A percentile compares a stretch with the other conserved stretches of the same genome.
Evolutionary conservation across 805 yeast genomes (phyloP).

Genomic region (Starmerella stellata): DNA sequence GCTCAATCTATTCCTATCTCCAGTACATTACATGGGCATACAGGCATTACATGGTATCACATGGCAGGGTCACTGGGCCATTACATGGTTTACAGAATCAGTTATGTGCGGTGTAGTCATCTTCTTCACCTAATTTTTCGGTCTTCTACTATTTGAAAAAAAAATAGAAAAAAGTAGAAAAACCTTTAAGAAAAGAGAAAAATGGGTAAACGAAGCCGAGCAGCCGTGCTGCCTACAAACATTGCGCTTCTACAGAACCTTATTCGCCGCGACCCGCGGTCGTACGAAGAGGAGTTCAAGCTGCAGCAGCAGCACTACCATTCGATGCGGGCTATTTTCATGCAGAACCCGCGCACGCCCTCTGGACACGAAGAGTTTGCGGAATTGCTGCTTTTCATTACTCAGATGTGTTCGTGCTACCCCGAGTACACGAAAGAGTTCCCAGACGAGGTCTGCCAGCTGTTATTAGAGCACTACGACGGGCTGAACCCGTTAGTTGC

Average conservation of each 20-base stretch:
- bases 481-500: slow-evolving; percentile 68
- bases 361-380: slow-evolving; percentile 50
- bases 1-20: too few relatives aligned
- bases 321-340: slow-evolving; percentile 70
- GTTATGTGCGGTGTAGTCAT: too few relatives aligned
- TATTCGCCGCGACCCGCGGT: slow-evolving; percentile 83
- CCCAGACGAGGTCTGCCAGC: slow-evolving; percentile 58
- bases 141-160: too few relatives aligned
- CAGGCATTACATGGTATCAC: too few relatives aligned
- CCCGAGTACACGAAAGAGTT: slow-evolving; percentile 74
- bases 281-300: slow-evolving; percentile 82
- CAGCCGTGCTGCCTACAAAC: slow-evolving; percentile 83
- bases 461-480: slow-evolving; percentile 59
- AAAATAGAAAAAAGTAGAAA: too few relatives aligned
- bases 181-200: too few relatives aligned
- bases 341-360: slow-evolving; percentile 47
- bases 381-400: slow-evolving; percentile 73
- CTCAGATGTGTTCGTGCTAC: slow-evolving; percentile 80
- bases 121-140: too few relatives aligned
- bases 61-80: too few relatives aligned
- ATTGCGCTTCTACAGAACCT: slow-evolving; percentile 80
- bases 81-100: too few relatives aligned
- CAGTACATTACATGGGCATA: too few relatives aligned
- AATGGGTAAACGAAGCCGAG: slow-evolving; percentile 85
- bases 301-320: slow-evolving; percentile 88